Conservation (phyloP, 345 rosid species). For the Hevea brasiliensis region DNA sequence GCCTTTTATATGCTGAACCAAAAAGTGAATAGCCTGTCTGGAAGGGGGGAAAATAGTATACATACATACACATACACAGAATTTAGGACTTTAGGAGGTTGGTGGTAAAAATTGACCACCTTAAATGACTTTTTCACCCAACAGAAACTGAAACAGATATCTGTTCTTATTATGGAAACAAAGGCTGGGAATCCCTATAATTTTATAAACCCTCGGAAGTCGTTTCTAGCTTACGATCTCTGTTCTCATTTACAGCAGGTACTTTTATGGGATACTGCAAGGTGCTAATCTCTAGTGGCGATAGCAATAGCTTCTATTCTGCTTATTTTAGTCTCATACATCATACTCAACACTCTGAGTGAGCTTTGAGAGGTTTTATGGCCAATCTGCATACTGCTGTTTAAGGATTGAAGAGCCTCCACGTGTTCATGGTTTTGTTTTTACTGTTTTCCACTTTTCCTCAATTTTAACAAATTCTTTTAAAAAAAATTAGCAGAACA, state of each 20-base stretch:
- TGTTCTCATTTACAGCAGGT: background rate
- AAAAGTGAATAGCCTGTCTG: background rate
- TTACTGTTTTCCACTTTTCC: background rate
- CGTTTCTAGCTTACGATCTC: background rate
- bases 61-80: background rate
- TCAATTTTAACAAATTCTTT: background rate
- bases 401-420: constrained; percentile 2
- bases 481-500: background rate
- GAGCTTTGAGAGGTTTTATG: background rate
- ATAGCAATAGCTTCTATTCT: background rate
- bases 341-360: too few relatives aligned
- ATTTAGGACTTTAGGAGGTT: background rate
- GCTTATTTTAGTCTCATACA: background rate
- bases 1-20: background rate
- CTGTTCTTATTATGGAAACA: background rate
- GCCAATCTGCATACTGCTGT: background rate
- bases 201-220: background rate
- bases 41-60: too few relatives aligned
- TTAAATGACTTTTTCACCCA: background rate
- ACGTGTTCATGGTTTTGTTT: background rate
- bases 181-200: background rate
- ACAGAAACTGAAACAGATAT: background rate
- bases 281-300: background rate
- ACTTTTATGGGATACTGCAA: background rate
- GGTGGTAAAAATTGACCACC: background rate